phyloP scores from a whole-genome alignment of 2,329 filamentous ascomycete species.

The Aureobasidium subglaciale region DNA sequence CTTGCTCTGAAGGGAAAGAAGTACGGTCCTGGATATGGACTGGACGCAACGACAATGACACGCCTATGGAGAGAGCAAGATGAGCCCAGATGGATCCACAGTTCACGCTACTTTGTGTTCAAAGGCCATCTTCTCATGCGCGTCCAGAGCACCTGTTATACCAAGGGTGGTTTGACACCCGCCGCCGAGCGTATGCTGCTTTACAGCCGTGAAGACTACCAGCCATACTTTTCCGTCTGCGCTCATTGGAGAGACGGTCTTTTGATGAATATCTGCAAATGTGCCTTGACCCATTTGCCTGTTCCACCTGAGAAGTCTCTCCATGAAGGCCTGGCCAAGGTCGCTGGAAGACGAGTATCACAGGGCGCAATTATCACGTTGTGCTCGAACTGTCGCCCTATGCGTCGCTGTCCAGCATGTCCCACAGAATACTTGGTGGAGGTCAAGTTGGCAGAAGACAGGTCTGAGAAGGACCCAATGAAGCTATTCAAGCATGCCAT shows the following conservation, averaged over 20 bases:
- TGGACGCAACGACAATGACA: slow-evolving; percentile 39
- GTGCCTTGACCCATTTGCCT: slow-evolving; percentile 52
- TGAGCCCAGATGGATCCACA: slow-evolving; percentile 47
- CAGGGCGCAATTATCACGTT: slow-evolving; percentile 40
- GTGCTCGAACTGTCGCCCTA: slow-evolving; percentile 51
- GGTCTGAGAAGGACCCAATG: slow-evolving; percentile 30
- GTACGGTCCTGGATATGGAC: slow-evolving; percentile 43
- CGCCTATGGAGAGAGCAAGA: slow-evolving; percentile 48
- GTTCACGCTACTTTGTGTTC: slow-evolving; percentile 48
- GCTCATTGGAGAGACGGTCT: slow-evolving; percentile 57
- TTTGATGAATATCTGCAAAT: slow-evolving; percentile 55
- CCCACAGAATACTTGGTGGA: slow-evolving; percentile 57
- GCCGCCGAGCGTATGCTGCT: slow-evolving; percentile 49
- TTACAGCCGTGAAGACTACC: slow-evolving; percentile 54
- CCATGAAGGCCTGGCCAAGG: slow-evolving; percentile 24
- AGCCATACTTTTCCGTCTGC: slow-evolving; percentile 56
- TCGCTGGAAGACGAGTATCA: slow-evolving; percentile 20
- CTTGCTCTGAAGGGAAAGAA: slow-evolving; percentile 45
- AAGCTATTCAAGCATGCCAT: slow-evolving; percentile 52
- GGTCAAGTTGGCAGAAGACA: slow-evolving; percentile 52
- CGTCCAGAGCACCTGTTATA: slow-evolving; percentile 49
- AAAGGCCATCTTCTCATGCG: slow-evolving; percentile 50
- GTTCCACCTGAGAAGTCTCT: slow-evolving; percentile 30
- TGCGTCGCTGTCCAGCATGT: slow-evolving; percentile 55
- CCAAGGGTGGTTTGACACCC: slow-evolving; percentile 41